Conservation (phyloP, 805 yeast species). For the Komagataella kurtzmanii region DNA sequence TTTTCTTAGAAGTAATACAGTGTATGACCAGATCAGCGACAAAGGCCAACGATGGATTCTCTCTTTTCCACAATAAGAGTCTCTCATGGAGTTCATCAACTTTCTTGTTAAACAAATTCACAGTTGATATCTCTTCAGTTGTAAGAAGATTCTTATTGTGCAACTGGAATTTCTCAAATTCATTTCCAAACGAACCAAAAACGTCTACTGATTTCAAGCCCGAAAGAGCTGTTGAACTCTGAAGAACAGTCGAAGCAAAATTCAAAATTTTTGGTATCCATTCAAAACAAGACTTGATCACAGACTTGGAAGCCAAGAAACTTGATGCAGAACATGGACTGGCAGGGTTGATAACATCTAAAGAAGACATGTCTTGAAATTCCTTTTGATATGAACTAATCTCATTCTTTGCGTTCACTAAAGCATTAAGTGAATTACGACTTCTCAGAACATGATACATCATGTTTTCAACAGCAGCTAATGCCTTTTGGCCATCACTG, state of each 20-base stretch:
- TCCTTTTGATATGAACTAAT: conserved; percentile 4
- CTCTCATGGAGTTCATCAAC: conserved; percentile 12
- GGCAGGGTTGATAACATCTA: neutral
- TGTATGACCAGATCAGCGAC: conserved; percentile 30
- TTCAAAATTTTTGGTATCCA: neutral
- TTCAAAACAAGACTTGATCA: neutral
- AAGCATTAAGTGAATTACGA: conserved; percentile 28
- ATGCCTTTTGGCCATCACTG: conserved; percentile 59
- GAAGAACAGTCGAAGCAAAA: neutral
- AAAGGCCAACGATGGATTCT: conserved; percentile 23
- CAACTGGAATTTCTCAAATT: neutral
- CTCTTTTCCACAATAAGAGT: conserved; percentile 21
- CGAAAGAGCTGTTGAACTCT: neutral
- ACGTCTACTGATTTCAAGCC: neutral
- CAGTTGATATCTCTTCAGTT: conserved; percentile 6
- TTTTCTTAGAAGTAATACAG: conserved; percentile 8
- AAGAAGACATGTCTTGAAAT: conserved; percentile 2
- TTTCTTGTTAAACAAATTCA: conserved; percentile 12
- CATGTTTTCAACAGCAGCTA: conserved; percentile 65
- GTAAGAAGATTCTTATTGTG: conserved; percentile 3
- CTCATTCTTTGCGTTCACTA: conserved; percentile 3
- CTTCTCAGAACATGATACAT: conserved; percentile 41
- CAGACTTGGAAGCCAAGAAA: neutral
- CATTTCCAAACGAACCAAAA: neutral
- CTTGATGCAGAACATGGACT: neutral